Conservation (phyloP, 257 asterid genomes). For the Ocimum tenuiflorum region DNA sequence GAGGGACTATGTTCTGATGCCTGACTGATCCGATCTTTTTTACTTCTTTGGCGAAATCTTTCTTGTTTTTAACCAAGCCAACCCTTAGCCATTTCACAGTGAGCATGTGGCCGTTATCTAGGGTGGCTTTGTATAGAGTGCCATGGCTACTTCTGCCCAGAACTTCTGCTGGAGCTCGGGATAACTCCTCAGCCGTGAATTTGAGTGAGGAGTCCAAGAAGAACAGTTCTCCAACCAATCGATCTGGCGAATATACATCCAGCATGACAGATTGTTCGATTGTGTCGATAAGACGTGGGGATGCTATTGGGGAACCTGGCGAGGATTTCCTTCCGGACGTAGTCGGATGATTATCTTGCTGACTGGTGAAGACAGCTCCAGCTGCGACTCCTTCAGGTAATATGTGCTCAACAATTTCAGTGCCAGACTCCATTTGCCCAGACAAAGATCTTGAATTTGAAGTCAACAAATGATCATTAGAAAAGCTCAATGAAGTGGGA, state of each 20-base stretch:
- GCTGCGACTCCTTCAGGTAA: conserved; percentile 32
- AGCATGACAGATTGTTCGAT: conserved; percentile 53
- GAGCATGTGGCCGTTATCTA: conserved; percentile 71
- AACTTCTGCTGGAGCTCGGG: conserved; percentile 96
- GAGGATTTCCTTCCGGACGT: conserved; percentile 67
- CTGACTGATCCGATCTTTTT: conserved; percentile 69
- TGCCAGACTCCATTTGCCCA: conserved; percentile 49
- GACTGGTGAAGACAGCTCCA: conserved; percentile 25
- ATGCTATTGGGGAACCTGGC: conserved; percentile 66
- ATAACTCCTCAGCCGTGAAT: conserved; percentile 81
- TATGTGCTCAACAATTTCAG: conserved; percentile 63
- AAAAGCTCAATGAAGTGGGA: conserved; percentile 66
- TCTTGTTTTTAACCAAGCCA: conserved; percentile 80
- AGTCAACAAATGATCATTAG: conserved; percentile 74
- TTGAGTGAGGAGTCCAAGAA: conserved; percentile 62
- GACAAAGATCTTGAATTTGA: conserved; percentile 55
- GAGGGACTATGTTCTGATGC: conserved; percentile 53
- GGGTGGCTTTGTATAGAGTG: conserved; percentile 77
- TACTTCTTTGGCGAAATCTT: conserved; percentile 82
- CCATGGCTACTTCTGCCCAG: conserved; percentile 97
- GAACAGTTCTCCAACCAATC: conserved; percentile 78
- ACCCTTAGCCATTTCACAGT: conserved; percentile 93
- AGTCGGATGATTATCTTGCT: conserved; percentile 38
- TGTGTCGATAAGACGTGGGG: conserved; percentile 58
- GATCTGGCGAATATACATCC: conserved; percentile 81